Percentiles rank a stretch among this genome's conserved stretches.
phyloP scores from a whole-genome alignment of 768 basidiomycete genomes.

The Mrakia frigida region DNA sequence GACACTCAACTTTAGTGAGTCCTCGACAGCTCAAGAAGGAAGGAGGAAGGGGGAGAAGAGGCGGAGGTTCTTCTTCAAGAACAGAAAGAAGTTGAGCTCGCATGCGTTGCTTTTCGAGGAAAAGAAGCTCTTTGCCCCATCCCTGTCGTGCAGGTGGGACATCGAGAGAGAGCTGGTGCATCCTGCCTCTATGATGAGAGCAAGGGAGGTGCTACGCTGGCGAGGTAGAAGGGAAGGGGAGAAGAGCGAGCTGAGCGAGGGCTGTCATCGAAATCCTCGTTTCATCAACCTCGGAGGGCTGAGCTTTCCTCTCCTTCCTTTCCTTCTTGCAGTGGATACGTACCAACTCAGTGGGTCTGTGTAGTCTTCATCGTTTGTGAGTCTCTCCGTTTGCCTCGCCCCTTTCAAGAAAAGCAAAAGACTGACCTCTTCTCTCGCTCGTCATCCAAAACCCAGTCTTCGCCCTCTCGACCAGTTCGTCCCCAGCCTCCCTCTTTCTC shows the following conservation, averaged over 20 bases:
- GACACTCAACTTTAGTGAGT: constrained; percentile 13
- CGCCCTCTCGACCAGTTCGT: not conserved
- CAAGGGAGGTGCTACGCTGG: not conserved
- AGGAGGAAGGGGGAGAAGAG: not conserved
- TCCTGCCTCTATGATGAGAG: no score
- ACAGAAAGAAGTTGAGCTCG: not conserved
- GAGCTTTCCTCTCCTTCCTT: not conserved
- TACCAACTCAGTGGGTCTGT: constrained; percentile 47
- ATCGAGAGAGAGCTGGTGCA: no score
- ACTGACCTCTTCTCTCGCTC: not conserved
- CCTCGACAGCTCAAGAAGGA: not conserved
- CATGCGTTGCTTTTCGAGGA: no score
- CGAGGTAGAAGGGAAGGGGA: not conserved
- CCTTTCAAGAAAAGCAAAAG: not conserved
- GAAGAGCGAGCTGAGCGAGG: not conserved
- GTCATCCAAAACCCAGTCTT: not conserved
- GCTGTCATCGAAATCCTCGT: not conserved
- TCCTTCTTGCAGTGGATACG: constrained; percentile 39
- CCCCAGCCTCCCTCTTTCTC: not conserved
- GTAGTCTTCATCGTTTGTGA: constrained; percentile 44
- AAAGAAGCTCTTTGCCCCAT: no score
- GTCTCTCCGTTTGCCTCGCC: constrained; percentile 43
- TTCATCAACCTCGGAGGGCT: no score
- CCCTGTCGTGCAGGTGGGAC: no score
- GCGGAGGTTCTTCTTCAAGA: not conserved